These are phyloP conservation scores for Barnettozyma wickerhamii DNA, from an alignment of 805 yeast genomes.

Conservation along the genomic window DNA sequence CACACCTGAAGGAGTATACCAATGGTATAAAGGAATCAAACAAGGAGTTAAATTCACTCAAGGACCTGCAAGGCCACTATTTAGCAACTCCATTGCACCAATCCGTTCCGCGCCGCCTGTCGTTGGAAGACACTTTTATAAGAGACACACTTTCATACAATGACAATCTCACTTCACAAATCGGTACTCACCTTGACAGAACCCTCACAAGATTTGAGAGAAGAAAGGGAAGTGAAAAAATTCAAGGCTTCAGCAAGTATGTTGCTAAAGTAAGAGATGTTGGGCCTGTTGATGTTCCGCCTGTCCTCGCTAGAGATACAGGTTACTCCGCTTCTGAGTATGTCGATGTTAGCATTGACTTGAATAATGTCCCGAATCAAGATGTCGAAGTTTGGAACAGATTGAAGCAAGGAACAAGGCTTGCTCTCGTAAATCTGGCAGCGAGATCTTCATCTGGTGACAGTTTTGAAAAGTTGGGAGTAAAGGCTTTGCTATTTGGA, in stretches of 20 bases:
- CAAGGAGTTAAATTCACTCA: too few relatives aligned
- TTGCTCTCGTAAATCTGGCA: too few relatives aligned
- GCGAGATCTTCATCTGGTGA: background rate
- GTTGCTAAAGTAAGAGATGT: slow-evolving; percentile 7
- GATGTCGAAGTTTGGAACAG: slow-evolving; percentile 15
- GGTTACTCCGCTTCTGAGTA: background rate
- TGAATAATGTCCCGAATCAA: background rate
- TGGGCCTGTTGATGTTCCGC: background rate
- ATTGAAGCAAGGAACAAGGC: too few relatives aligned
- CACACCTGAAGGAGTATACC: too few relatives aligned
- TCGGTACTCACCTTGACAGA: slow-evolving; percentile 11
- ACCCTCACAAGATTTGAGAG: slow-evolving; percentile 14
- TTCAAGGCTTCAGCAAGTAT: slow-evolving; percentile 20
- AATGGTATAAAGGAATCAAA: too few relatives aligned
- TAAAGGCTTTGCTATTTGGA: slow-evolving; percentile 1
- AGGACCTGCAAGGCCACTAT: background rate
- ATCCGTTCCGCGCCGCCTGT: too few relatives aligned
- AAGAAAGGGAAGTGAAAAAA: slow-evolving; percentile 7
- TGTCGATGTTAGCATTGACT: slow-evolving; percentile 3
- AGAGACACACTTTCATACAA: slow-evolving; percentile 5
- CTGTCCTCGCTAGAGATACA: background rate
- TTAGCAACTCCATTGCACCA: too few relatives aligned
- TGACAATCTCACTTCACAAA: slow-evolving; percentile 4
- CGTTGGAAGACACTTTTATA: slow-evolving; percentile 11
- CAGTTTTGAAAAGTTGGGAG: slow-evolving; percentile 10